Evolutionary conservation across 2,329 filamentous ascomycete genomes (phyloP), one percentile per base, ranked within the genome.

Genomic region (Geosmithia morbida): DNA sequence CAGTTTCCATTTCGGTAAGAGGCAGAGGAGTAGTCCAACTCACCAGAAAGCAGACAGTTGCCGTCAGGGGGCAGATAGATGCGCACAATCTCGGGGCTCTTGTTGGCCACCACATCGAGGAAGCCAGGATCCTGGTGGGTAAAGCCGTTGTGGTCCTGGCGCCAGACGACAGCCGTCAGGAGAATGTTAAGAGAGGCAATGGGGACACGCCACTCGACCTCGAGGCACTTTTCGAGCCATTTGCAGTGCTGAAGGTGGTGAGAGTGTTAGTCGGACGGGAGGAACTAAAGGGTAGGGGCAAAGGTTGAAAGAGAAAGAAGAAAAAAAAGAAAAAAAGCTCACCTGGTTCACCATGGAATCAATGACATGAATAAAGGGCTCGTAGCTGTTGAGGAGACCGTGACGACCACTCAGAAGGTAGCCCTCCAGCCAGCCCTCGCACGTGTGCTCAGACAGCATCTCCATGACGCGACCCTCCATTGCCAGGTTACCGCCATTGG

Each of bases 141-240:
- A 66, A 89, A 89, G 37, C 85, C 85, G 56, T 88, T 89, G 69
- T 88, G 85, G 53, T 88, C 85, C 66, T 88, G 85, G 56, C 85
- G 70, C 85, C 84, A 88, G 49, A 88, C 83, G 7, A 85, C 85
- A 2, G 82, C 79, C 1, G 85, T 88, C 47, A 88, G 71, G 14
- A 89, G 73, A 53, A 88, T 87, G 66, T 89, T 89, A 55, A 89
- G 75, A 0, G 83, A 87, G 8, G 83, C 74, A 11, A 88, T 68
- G 61, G 81, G 81, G 55, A 71, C 75, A 46, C 85, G 78, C 85
- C 85, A 89, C 56, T 84, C 78, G 18, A 88, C 80, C 57, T 88
- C 84, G n/a, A 80, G 68, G 53, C 79, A 85, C 66, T 88, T 89
- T 61, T 89, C 84, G 46, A 88, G 74, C 84, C 84, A 88, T 62